Evolutionary conservation across 805 yeast genomes (phyloP), one percentile per base, ranked within the genome.

Genomic region (Candida arabinofermentans): DNA sequence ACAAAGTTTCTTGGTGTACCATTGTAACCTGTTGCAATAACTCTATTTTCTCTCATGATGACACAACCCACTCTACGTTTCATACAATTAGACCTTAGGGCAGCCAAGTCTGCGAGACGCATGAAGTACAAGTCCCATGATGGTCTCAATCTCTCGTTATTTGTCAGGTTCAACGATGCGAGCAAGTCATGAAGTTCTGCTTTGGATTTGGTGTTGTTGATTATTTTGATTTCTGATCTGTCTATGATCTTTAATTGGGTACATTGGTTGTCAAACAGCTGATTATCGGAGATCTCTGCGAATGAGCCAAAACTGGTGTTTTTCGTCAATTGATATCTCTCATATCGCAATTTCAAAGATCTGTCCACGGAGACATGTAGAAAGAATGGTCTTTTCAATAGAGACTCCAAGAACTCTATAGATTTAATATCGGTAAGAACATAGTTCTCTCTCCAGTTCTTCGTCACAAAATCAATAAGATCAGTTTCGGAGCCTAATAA

Each of bases 1-100:
- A 71, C 69, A 54, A 88, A 65, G 44, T 89, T 86, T 32, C 96
- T 73, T 9, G 99, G 98, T 0, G 99, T 93, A 2, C 99, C 99
- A 56, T 93, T 93, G 64, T 93, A 93, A 0, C 99, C 99, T 0
- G 99, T 93, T 2, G 98, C 93, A 21, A 93, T 74, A 22, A 93
- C 95, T 42, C 97, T 70, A 29, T 77, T 79, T 36, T 86, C 93
- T 40, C 88, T 74, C 2, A 88, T 96, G 14, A 93, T 77, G 8
- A 93, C 98, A 64, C 98, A 91, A 0, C 99, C 99, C 3, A 93
- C 99, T 40, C 96, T 73, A 44, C 99, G 70, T 62, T 93, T 93
- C 98, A 93, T 93, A 67, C 99, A 93, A 53, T 93, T 93, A 22
- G 95, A 83, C 50, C 99, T 70, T 36, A 82, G 69, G 0, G 99